Base-by-base conservation (phyloP, 2,329 filamentous ascomycete species). In the Didymella segeticola region DNA sequence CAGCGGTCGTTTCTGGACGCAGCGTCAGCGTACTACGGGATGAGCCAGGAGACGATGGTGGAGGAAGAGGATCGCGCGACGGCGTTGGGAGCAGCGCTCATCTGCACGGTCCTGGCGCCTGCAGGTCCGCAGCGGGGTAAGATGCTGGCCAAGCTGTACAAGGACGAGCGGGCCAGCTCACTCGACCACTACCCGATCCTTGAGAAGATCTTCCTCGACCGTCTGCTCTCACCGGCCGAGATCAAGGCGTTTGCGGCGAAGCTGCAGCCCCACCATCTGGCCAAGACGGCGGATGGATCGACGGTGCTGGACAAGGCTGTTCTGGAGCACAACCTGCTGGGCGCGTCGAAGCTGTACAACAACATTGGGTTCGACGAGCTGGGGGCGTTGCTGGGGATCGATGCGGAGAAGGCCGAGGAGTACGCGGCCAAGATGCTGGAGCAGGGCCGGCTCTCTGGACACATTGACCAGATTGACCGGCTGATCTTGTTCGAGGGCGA, bases 151-250 rank as follows among this genome's bases (percentile, higher is more conserved):
- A 87, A 89, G 47, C 80, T 99, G 12, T 96, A 96, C 83, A 96
- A 96, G 75, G 95, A 99, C 75, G 95, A 98, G 62, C 86, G 95
- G 25, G 84, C 90, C 0, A 80, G 82, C 3, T 84, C 87, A 43
- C 84, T 95, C 2, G 85, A 88, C 26, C 91, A 98, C 76, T 93
- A 89, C 70, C 82, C 86, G 42, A 97, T 99, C 47, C 80, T 99
- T 12, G 95, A 98, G 79, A 98, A 98, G 80, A 98, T 99, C 86
- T 96, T 96, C 75, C 82, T 98, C 42, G 91, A 98, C 75, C 86
- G 93, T 5, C 81, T 99, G 3, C 82, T 99, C 42, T 85, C 86
- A 0, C 86, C 89, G 0, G 83, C 82, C n/a, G 95, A 99, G 77
- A 91, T 97, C 34, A 86, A 87, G 30, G 87, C 90, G 49, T 99